Evolutionary conservation across 768 basidiomycete genomes (phyloP), one percentile per base, ranked within the genome.

Genomic region (Tylopilus subfusipes): DNA sequence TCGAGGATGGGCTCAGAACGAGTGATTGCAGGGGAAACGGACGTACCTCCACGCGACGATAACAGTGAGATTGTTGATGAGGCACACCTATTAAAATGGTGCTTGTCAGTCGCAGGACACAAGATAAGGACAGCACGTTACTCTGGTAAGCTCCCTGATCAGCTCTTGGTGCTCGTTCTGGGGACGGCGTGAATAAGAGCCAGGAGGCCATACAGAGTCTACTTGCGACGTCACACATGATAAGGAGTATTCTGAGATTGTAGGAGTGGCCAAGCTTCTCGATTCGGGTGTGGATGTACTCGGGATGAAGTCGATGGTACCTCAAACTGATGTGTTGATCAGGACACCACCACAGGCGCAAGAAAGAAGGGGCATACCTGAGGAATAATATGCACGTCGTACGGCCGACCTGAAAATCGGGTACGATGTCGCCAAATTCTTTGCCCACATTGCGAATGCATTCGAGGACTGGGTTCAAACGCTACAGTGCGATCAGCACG

Each of bases 281-380:
- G 54, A 99, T 93, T 13, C 97, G 86, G 48, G 82, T 81, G 68
- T 93, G 91, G 53, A 99, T 86, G 68, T 99, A 99, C 70, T 98
- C 97, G 14, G 97, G 97, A 70, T 98, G 97, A 14, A 99, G 81
- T 48, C 95, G 88, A 64, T 98, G 95, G 62, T 98, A 98, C 64
- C 85, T 89, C 60, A 98, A 69, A 67, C 97, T 98, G 56, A 2
- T 19, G 30, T 10, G 21, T 18, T 53, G 4, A 7, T 57, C 9
- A 58, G 52, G 48, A 38, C 36, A 21, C 8, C 36, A n/a, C 10
- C 18, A 18, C 16, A 8, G 3, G 44, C 16, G n/a, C 30, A 14
- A 42, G 12, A 19, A 5, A 25, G 22, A 43, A 25, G 34, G 34
- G 0, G 21, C 61, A 53, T 39, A 89, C 97, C 93, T 96, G 51